phyloP scores from a whole-genome alignment of 2,329 filamentous ascomycete species.

The Septoria linicola region DNA sequence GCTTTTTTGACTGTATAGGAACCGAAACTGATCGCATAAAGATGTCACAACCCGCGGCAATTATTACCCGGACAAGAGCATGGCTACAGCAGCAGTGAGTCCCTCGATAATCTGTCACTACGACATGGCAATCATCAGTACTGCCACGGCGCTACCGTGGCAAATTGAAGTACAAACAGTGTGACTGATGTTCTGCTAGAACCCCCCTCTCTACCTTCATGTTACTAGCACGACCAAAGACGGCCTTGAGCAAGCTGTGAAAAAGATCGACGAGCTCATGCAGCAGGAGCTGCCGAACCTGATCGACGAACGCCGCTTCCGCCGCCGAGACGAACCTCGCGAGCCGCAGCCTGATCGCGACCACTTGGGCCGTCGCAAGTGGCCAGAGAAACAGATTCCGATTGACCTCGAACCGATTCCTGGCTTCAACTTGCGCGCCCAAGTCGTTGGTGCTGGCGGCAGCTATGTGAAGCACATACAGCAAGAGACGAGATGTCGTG shows the following conservation, averaged over 20 bases:
- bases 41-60: constrained; percentile 98
- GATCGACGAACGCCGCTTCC: constrained; percentile 90
- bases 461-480: constrained; percentile 98
- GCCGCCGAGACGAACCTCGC: constrained; percentile 61
- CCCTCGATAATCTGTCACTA: constrained; percentile 4
- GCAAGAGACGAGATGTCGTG: constrained; percentile 88
- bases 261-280: constrained; percentile 91
- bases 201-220: constrained; percentile 87
- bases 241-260: constrained; percentile 84
- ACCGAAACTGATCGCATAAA: constrained; percentile 62
- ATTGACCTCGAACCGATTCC: constrained; percentile 87
- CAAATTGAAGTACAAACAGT: too few species aligned
- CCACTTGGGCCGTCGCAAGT: constrained; percentile 92
- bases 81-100: constrained; percentile 89
- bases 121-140: neutral
- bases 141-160: too few species aligned
- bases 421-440: constrained; percentile 92
- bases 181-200: constrained; percentile 22
- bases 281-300: constrained; percentile 92
- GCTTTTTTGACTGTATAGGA: constrained; percentile 46
- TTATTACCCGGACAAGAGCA: constrained; percentile 95
- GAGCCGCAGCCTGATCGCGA: constrained; percentile 71
- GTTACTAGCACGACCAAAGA: constrained; percentile 89
- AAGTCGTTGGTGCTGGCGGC: constrained; percentile 91
- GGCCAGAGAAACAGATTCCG: constrained; percentile 93